Evolutionary conservation across 441 rosid genomes (phyloP), one percentile per base, ranked within the genome.

Genomic region (Bocquillonia castaneifolia): DNA sequence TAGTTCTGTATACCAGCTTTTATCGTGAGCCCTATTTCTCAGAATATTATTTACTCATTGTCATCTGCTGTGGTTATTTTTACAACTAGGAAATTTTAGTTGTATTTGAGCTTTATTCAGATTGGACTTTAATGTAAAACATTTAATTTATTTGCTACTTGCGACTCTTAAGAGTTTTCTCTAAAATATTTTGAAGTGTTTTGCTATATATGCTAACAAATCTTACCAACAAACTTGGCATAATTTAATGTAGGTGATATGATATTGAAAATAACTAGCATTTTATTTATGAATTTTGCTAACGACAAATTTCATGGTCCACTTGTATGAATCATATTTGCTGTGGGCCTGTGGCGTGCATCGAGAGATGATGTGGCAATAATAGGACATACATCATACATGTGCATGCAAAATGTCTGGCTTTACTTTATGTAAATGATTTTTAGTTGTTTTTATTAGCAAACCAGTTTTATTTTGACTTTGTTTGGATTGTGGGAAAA

Each of bases 1-100:
- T 59, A 84, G 83, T 67, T 82, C 86, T 74, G 70, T 78, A 2
- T 90, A 83, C 79, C 96, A 88, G 83, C 97, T 95, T 76, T 81
- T 95, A 76, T 95, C 97, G 97, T 95, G 84, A 92, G 99, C 42
- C 64, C 63, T 68, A 56, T 66, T 69, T 80, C 69, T 55, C 45
- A 22, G 32, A 45, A 58, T 17, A 50, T 63, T 66, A 51, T 17
- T 22, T 54, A 32, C 63, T 45, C 44, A 18, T 28, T 71, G 57
- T 47, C 59, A 61, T 69, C 65, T 63, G 59, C 44, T 66, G 57
- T 48, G 50, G 15, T 22, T 37, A 18, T 29, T 55, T 47, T 44
- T 6, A 10, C 6, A 17, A 64, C n/a, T 47, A 51, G 54, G 56
- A 58, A 71, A 36, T 31, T 66, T 74, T 36, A 45, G 23, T 40